Base-by-base conservation (phyloP, 257 asterid species). In the Nicotiana otophora region DNA sequence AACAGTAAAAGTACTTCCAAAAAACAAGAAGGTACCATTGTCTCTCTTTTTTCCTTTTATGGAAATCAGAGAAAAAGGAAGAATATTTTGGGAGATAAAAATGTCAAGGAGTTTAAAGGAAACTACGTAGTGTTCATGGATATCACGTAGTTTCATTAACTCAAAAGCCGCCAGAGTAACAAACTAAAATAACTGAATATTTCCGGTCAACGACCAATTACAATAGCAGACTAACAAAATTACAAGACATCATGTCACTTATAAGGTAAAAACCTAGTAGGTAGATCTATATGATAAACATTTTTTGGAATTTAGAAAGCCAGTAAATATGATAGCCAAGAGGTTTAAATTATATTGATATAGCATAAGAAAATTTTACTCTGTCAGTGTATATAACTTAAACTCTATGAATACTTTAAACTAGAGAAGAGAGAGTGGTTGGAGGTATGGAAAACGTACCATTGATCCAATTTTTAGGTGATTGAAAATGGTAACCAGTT, bases 401-500 rank as follows among this genome's bases (percentile, higher is more conserved):
- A 42, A 42, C 3, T 42, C 51, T 42, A 42, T 8, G 51, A 42
- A 42, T 42, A 42, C 51, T 8, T 8, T 10, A 42, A 42, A 42
- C 51, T 8, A 42, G 51, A 7, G 51, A 42, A 42, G 10, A 36
- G 8, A 9, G 42, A 36, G 42, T 7, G 2, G 46, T 39, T 39
- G 46, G 10, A 39, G 12, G 39, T 12, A 26, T 54, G 0, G 26
- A n/a, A 7, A 20, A 76, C 16, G 15, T 80, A 89, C 92, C 92
- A 80, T 87, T 89, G 4, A 89, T 89, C 92, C 92, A 89, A 15
- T 89, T 17, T 34, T 30, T 58, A 53, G 72, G 31, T 10, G 90
- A 87, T 26, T 86, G 90, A 84, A 89, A 89, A 63, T 89, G 91
- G 55, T 72, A 89, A n/a, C 69, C 83, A 17, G 90, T 87, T 81